Base-by-base conservation (phyloP, 495 filamentous ascomycete genomes). In the Talaromyces nanjingensis region DNA sequence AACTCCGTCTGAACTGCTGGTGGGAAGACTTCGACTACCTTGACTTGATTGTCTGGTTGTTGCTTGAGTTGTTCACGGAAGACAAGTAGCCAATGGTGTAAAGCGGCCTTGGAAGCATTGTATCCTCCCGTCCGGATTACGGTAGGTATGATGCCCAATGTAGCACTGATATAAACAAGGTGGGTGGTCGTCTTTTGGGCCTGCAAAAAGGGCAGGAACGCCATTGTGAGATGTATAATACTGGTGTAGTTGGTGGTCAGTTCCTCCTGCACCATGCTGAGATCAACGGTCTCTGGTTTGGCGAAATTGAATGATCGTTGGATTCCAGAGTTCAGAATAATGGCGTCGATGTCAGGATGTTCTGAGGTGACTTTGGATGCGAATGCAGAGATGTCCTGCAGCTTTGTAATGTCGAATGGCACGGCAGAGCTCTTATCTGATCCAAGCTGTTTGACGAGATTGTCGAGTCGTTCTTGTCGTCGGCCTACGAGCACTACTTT, bases 241-340 rank as follows among this genome's bases (percentile, higher is more conserved):
- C 87, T 79, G 31, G 82, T 81, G 73, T 90, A 92, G 74, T 92
- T 92, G 2, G 86, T 90, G 8, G 72, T 74, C 27, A 91, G 63
- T 69, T 92, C 90, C 6, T 73, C 65, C 52, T 83, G 73, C 33
- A 89, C 71, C 4, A 78, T 66, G 8, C 73, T 68, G 0, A 92
- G 74, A 67, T 89, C 80, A 62, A 91, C 79, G 8, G 73, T 76
- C 9, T 76, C 73, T 1, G 89, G 87, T 20, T 84, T 75, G 24
- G 83, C 74, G 73, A 91, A 91, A 72, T 91, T 79, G 56, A 89
- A 77, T 4, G 68, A 63, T 42, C 81, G 65, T 66, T 86, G 70
- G 69, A 85, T 73, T 66, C 78, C 74, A 60, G 76, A 70, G 66
- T 79, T 80, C 45, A 79, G 53, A 49, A 80, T 69, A 37, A 78